Evolutionary conservation across 306 rosid species (phyloP).

Genomic region (Argentina anserina): DNA sequence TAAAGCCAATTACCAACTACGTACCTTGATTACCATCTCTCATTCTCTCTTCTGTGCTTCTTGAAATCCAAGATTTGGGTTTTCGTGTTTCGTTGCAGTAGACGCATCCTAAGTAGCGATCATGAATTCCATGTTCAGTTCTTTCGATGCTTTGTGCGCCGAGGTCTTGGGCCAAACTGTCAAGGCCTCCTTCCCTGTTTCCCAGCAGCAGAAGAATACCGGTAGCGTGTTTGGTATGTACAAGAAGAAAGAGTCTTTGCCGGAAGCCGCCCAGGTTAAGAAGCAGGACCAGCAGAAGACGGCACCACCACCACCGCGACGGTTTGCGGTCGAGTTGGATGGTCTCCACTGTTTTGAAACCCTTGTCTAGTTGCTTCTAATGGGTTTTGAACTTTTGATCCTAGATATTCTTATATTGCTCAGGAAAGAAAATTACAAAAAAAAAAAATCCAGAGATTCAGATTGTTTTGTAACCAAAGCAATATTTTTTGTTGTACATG

Average conservation of each 20-base stretch:
- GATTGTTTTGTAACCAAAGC: not conserved
- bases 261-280: not conserved
- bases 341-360: constrained; percentile 49
- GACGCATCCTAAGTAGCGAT: not conserved
- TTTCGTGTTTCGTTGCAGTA: not conserved
- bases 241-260: constrained; percentile 1
- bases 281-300: not conserved
- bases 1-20: not conserved
- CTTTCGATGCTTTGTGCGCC: constrained; percentile 36
- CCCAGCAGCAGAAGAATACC: not conserved
- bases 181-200: constrained; percentile 24
- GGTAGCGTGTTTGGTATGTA: not conserved
- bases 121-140: constrained; percentile 51
- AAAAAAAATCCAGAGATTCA: not conserved
- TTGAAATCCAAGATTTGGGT: not conserved
- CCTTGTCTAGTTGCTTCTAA: constrained; percentile 15
- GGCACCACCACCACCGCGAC: constrained; percentile 9
- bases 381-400: not conserved
- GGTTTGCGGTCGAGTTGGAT: constrained; percentile 42
- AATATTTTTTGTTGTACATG: not conserved
- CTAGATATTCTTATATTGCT: not conserved
- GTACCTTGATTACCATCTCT: not conserved
- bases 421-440: not conserved
- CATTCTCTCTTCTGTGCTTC: not conserved
- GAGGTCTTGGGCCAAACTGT: constrained; percentile 37